Percentiles rank a stretch among this genome's conserved stretches.
These are phyloP conservation scores for Tetradesmus lagerheimii DNA, from an alignment of 139 green algal species.

Conservation along the genomic window DNA sequence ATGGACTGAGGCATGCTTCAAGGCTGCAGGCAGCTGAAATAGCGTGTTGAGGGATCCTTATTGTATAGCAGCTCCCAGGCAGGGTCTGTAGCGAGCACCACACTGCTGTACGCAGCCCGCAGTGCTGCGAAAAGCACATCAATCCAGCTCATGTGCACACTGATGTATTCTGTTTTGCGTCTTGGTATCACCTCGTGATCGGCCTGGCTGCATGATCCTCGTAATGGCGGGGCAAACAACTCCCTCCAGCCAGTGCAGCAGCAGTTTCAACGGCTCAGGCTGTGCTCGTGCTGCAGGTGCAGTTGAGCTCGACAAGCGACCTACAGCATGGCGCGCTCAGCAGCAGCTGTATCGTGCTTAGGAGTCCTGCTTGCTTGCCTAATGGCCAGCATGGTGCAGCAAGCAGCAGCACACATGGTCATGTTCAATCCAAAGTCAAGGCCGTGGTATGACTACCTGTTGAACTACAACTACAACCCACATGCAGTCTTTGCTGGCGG, in stretches of 20 bases:
- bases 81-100: neutral
- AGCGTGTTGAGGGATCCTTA: too few species aligned
- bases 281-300: neutral
- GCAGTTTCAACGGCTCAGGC: neutral
- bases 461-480: constrained; percentile 50
- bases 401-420: constrained; percentile 21
- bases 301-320: too few species aligned
- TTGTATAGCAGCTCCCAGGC: neutral
- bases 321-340: neutral
- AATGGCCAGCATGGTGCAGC: neutral
- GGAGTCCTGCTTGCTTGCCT: neutral
- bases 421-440: constrained; percentile 46
- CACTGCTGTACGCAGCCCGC: neutral
- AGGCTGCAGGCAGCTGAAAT: neutral
- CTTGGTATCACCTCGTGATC: neutral
- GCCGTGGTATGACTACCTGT: constrained; percentile 39
- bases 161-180: neutral
- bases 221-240: neutral
- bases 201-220: too few species aligned
- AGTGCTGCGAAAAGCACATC: neutral
- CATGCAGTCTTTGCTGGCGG: constrained; percentile 46
- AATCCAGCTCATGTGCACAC: neutral
- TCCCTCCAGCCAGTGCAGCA: neutral
- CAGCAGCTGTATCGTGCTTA: neutral
- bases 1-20: neutral